Conservation (phyloP, 2,329 filamentous ascomycete genomes). For the Venturia nashicola region DNA sequence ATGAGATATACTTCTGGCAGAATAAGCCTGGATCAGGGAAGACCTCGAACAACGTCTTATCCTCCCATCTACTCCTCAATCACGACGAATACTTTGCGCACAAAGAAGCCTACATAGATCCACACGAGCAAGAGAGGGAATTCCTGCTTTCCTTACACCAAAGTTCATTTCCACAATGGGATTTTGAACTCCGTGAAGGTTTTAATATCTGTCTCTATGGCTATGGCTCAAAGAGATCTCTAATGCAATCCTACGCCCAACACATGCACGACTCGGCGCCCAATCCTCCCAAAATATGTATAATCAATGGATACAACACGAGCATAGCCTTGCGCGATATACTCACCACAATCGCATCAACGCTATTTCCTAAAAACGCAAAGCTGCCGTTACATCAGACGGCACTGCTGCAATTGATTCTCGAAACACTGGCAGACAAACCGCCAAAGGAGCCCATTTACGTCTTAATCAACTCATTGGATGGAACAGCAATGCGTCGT, state of each 20-base stretch:
- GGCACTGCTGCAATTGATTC: conserved; percentile 55
- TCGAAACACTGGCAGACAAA: conserved; percentile 42
- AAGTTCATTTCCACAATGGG: conserved; percentile 81
- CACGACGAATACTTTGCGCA: conserved; percentile 84
- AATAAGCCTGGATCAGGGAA: conserved; percentile 71
- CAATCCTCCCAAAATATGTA: conserved; percentile 51
- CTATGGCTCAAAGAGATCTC: conserved; percentile 73
- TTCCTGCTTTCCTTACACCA: conserved; percentile 65
- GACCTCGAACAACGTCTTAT: conserved; percentile 77
- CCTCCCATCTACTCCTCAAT: conserved; percentile 62
- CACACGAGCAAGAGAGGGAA: conserved; percentile 56
- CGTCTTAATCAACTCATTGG: conserved; percentile 75
- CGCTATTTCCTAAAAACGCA: conserved; percentile 39
- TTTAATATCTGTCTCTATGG: conserved; percentile 90
- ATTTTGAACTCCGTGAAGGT: conserved; percentile 73
- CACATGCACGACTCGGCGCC: conserved; percentile 39
- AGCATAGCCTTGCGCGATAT: conserved; percentile 57
- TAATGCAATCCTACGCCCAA: conserved; percentile 64
- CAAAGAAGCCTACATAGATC: conserved; percentile 51
- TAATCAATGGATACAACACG: conserved; percentile 75
- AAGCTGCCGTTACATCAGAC: conserved; percentile 53
- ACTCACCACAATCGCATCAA: conserved; percentile 53
- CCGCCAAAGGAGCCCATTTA: conserved; percentile 36
- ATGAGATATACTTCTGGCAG: conserved; percentile 89
- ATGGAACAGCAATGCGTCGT: conserved; percentile 64